A percentile compares a stretch with the other conserved stretches of the same genome.
Evolutionary conservation across 495 filamentous ascomycete species (phyloP).

Genomic region (Neurospora africana): DNA sequence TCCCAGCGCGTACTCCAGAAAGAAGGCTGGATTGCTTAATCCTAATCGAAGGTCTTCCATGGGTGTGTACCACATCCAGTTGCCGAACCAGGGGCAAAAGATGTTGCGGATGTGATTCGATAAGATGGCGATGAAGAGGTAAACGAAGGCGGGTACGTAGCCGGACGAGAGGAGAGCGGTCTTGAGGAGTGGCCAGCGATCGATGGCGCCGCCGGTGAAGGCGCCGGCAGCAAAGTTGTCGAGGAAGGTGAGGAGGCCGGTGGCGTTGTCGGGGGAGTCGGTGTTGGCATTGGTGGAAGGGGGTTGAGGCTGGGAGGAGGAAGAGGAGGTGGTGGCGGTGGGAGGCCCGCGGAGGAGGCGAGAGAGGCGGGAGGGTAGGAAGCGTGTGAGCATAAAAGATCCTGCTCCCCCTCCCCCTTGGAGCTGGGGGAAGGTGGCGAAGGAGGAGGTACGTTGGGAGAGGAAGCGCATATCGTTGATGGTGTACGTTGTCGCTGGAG

Average conservation of each 20-base stretch:
- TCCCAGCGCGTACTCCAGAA: slow-evolving; percentile 9
- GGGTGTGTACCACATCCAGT: slow-evolving; percentile 11
- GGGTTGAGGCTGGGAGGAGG: neutral
- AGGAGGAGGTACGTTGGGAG: slow-evolving; percentile 2
- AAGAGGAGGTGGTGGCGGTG: neutral
- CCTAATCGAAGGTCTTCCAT: slow-evolving; percentile 18
- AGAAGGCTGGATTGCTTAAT: slow-evolving; percentile 11
- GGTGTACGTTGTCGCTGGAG: slow-evolving; percentile 4
- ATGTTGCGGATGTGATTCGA: slow-evolving; percentile 17
- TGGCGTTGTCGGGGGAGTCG: neutral
- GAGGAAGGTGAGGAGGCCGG: neutral
- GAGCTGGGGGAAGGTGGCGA: slow-evolving; percentile 1
- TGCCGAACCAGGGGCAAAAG: slow-evolving; percentile 5
- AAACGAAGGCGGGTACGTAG: slow-evolving; percentile 2
- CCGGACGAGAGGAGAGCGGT: slow-evolving; percentile 3
- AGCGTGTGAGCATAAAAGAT: neutral
- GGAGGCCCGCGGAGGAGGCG: neutral
- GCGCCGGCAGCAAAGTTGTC: slow-evolving; percentile 3
- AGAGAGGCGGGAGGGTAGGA: neutral
- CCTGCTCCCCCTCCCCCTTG: neutral
- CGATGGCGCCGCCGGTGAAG: slow-evolving; percentile 1
- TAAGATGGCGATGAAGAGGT: slow-evolving; percentile 10
- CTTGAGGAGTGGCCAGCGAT: slow-evolving; percentile 3
- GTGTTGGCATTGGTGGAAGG: neutral
- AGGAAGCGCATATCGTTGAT: slow-evolving; percentile 7